phyloP scores from a whole-genome alignment of 108 stramenopile genomes.

The Cyclostephanos tholiformis region DNA sequence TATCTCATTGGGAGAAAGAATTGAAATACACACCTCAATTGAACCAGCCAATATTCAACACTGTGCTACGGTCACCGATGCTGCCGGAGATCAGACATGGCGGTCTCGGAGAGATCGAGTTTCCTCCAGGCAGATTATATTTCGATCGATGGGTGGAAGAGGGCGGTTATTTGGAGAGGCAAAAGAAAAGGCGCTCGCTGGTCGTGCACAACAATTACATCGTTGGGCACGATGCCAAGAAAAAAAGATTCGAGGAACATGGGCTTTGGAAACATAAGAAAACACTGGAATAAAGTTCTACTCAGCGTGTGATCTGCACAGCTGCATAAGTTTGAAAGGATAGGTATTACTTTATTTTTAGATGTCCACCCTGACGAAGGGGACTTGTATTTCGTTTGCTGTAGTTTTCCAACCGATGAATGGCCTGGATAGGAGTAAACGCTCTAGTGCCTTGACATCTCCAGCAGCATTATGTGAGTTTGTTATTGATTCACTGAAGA shows the following conservation, averaged over 20 bases:
- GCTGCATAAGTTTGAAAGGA: not conserved
- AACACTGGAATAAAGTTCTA: not conserved
- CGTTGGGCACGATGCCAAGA: slow-evolving; percentile 33
- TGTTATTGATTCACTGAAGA: slow-evolving; percentile 23
- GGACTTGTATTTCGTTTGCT: slow-evolving; percentile 24
- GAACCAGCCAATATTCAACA: slow-evolving; percentile 39
- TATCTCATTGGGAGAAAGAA: slow-evolving; percentile 33
- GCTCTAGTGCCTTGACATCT: slow-evolving; percentile 43
- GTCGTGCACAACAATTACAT: slow-evolving; percentile 48
- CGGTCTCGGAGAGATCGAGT: slow-evolving; percentile 8
- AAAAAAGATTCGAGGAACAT: slow-evolving; percentile 27
- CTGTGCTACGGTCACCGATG: slow-evolving; percentile 2
- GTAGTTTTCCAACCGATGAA: slow-evolving; percentile 36
- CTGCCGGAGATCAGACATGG: slow-evolving; percentile 11
- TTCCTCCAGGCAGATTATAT: slow-evolving; percentile 29
- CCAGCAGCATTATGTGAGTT: slow-evolving; percentile 46
- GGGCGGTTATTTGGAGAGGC: slow-evolving; percentile 7
- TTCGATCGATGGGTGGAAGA: slow-evolving; percentile 28
- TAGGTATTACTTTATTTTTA: not conserved
- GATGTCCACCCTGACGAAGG: slow-evolving; percentile 7
- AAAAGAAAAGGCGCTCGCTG: not conserved
- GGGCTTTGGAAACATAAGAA: slow-evolving; percentile 23
- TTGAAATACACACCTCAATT: slow-evolving; percentile 22
- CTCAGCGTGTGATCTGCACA: not conserved
- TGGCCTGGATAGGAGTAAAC: slow-evolving; percentile 21